phyloP scores from a whole-genome alignment of 1,284 basidiomycete species.

The Vanrija sp. region DNA sequence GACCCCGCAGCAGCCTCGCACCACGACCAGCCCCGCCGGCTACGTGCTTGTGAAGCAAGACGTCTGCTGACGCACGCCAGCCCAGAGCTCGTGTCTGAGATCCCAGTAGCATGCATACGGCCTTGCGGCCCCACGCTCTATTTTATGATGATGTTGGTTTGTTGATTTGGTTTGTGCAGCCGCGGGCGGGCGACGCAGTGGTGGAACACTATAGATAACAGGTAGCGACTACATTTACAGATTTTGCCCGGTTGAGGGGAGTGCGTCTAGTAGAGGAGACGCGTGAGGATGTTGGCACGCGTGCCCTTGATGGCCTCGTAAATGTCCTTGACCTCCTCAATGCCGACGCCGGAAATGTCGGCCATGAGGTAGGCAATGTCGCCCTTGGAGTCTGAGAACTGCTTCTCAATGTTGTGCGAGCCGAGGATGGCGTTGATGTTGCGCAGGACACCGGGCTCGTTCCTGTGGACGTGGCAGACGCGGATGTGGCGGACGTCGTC shows the following conservation, averaged over 20 bases:
- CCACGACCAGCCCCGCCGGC: no score
- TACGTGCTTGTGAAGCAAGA: no score
- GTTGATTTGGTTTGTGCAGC: background rate
- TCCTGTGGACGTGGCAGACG: constrained; percentile 93
- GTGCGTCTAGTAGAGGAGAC: constrained; percentile 59
- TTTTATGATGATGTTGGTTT: background rate
- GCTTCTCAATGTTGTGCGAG: constrained; percentile 98
- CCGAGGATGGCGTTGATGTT: constrained; percentile 89
- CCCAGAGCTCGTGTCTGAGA: no score
- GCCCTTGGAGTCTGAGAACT: constrained; percentile 94
- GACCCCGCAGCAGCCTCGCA: no score
- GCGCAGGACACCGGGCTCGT: constrained; percentile 94
- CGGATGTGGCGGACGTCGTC: constrained; percentile 79
- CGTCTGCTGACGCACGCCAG: no score
- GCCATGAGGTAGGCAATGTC: constrained; percentile 83
- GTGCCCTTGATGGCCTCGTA: constrained; percentile 79
- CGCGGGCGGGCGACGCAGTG: constrained; percentile 1
- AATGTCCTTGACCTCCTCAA: constrained; percentile 74
- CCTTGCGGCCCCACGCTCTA: no score
- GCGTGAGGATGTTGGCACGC: constrained; percentile 79
- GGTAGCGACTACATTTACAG: constrained; percentile 2
- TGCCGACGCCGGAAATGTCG: constrained; percentile 87
- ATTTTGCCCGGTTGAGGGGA: constrained; percentile 13
- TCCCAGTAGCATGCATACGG: no score
- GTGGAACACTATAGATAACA: constrained; percentile 7